phyloP scores from a whole-genome alignment of 2,329 filamentous ascomycete species.

The Coniochaeta hoffmannii region DNA sequence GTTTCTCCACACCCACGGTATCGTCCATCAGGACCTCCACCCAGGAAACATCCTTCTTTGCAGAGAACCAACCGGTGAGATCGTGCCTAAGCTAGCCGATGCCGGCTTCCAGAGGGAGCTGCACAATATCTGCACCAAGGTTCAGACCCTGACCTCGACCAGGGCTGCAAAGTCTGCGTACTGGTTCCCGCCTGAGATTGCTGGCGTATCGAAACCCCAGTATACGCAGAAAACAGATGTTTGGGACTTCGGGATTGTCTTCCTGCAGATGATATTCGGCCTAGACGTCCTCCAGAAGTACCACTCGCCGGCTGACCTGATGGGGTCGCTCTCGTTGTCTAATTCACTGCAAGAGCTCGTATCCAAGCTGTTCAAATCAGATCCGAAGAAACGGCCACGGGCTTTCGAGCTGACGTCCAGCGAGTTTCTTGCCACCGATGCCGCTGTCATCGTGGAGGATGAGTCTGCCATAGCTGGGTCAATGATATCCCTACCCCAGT shows the following conservation, averaged over 20 bases:
- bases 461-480: conserved; percentile 30
- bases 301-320: conserved; percentile 67
- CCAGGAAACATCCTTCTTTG: conserved; percentile 73
- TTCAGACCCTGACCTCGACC: conserved; percentile 43
- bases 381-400: conserved; percentile 75
- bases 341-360: conserved; percentile 72
- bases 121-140: conserved; percentile 49
- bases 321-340: conserved; percentile 65
- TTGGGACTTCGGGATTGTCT: conserved; percentile 89
- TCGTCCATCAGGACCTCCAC: conserved; percentile 79
- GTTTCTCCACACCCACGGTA: conserved; percentile 76
- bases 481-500: conserved; percentile 32
- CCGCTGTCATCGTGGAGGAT: conserved; percentile 47
- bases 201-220: conserved; percentile 51
- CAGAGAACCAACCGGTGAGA: conserved; percentile 58
- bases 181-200: conserved; percentile 76
- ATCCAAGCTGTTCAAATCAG: conserved; percentile 74
- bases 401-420: conserved; percentile 66
- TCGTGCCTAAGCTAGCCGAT: conserved; percentile 69
- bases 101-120: conserved; percentile 63
- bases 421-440: conserved; percentile 60
- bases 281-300: conserved; percentile 69
- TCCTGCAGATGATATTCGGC: conserved; percentile 92
- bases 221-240: conserved; percentile 78
- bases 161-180: conserved; percentile 66